Conservation (phyloP, 257 asterid genomes). For the Parsonsia alboflavescens region DNA sequence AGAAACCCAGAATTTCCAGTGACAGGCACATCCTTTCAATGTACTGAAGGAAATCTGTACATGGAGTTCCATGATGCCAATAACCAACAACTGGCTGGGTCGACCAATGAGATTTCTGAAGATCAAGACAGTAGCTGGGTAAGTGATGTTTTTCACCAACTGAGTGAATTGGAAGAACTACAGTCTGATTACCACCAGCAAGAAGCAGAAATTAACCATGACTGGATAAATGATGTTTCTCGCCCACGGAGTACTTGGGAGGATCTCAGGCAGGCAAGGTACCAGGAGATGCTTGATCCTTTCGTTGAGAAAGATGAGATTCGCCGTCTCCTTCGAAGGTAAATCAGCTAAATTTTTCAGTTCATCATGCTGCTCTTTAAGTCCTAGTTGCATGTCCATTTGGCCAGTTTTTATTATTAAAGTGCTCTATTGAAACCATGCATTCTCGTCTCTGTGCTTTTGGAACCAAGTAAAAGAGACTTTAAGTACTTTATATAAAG, state of each 20-base stretch:
- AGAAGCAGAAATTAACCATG: constrained; percentile 30
- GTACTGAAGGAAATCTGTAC: constrained; percentile 13
- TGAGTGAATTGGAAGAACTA: constrained; percentile 53
- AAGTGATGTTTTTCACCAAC: constrained; percentile 38
- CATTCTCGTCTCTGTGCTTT: neutral
- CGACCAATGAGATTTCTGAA: constrained; percentile 18
- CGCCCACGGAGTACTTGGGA: constrained; percentile 95
- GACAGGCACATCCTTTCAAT: constrained; percentile 9
- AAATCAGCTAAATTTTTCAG: neutral
- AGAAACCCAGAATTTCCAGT: constrained; percentile 14
- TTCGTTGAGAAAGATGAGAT: constrained; percentile 65
- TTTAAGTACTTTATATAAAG: neutral
- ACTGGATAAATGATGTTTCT: constrained; percentile 74
- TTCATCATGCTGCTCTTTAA: neutral
- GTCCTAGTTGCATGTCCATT: neutral
- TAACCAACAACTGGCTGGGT: constrained; percentile 22
- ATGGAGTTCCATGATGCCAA: constrained; percentile 19
- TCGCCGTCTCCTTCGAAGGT: constrained; percentile 73
- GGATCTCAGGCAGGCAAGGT: constrained; percentile 76
- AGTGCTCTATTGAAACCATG: neutral
- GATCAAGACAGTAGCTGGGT: constrained; percentile 35
- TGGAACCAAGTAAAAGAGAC: neutral
- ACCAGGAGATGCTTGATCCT: constrained; percentile 90
- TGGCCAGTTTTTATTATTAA: neutral
- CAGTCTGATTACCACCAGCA: constrained; percentile 35